Base-by-base conservation (phyloP, 1,139 yeast species). In the Kodamaea sp. region DNA sequence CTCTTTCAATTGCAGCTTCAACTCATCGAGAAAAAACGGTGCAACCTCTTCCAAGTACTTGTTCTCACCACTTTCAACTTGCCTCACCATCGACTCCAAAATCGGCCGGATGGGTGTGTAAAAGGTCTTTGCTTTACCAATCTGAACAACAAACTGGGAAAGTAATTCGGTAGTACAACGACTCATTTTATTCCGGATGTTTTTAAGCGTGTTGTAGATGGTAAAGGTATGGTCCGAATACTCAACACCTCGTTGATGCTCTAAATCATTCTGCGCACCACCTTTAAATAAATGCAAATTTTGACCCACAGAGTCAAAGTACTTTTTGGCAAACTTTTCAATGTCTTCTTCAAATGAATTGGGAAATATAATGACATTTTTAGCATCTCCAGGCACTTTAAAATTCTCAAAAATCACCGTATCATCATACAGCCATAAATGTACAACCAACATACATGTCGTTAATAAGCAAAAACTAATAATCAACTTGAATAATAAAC, bases 1-100 rank as follows among this genome's bases (percentile, higher is more conserved):
- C 31, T 54, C 45, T 32, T 58, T 41, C 28, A 67, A 39, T 43
- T 65, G 50, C 20, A 34, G 25, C 20, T 36, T 45, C 27, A 50
- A 37, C 23, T 48, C 44, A 5, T 49, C 48, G 11, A 40, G 32
- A 32, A 51, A 47, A 12, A 52, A 47, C 4, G 45, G 48, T 5
- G 43, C 34, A 11, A 52, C 33, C 29, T 47, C 50, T 4, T 33
- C 38, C 34, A 50, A 32, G 40, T 53, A 54, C 1, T 41, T 34
- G 28, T 45, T 33, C 7, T 40, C 35, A 5, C 42, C 40, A 1
- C 32, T 15, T 8, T 46, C 52, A n/a, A 42, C 26, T 1, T 48
- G 44, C 6, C 35, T 23, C 24, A 47, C 34, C 8, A 48, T 38
- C 15, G 28, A 24, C 9, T 31, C 36, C 35, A 48, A 25, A 8